Base-by-base conservation (phyloP, 2,329 filamentous ascomycete genomes). In the Ascochyta fabae region DNA sequence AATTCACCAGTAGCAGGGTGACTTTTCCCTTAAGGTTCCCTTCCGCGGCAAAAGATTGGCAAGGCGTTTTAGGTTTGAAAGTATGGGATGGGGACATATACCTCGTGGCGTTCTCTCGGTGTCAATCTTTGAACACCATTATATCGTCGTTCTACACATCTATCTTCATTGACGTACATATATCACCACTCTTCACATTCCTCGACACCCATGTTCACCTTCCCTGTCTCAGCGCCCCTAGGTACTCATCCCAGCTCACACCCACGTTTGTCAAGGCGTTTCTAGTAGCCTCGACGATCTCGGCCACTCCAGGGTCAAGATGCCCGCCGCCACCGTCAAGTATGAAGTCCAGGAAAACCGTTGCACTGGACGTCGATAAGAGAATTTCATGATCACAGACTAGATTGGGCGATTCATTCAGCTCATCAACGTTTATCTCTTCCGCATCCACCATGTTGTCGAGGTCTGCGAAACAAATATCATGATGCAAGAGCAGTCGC, bases 1-100 rank as follows among this genome's bases (percentile, higher is more conserved):
- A 56, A 51, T 69, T 22, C 67, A 73, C 34, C 68, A 68, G 61
- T 66, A 60, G 53, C 41, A 16, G 16, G 9, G 34, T 8, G n/a
- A 19, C 23, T 3, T 6, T 22, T 24, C 10, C 39, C n/a, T 22
- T 7, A 40, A 33, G 23, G 7, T n/a, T 19, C 19, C 19, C 27
- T 39, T 48, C 27, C 12, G 33, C 16, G 27, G 51, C 34, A 48
- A 44, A 43, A 54, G 23, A 40, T 31, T 44, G 12, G 40, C 40
- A 54, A 48, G 51, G 51, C 45, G 51, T 48, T 48, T n/a, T 35
- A 38, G 26, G 29, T 15, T 31, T 23, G 23, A 19, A 26, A 23
- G 9, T 26, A 33, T 2, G 3, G 16, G 33, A 10, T 16, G 27
- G 36, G 19, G 22, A 19, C 12, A 33, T 34, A 48, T 22, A 48